Evolutionary conservation across 306 rosid genomes (phyloP), one percentile per base, ranked within the genome.

Genomic region (Prosopis cineraria): DNA sequence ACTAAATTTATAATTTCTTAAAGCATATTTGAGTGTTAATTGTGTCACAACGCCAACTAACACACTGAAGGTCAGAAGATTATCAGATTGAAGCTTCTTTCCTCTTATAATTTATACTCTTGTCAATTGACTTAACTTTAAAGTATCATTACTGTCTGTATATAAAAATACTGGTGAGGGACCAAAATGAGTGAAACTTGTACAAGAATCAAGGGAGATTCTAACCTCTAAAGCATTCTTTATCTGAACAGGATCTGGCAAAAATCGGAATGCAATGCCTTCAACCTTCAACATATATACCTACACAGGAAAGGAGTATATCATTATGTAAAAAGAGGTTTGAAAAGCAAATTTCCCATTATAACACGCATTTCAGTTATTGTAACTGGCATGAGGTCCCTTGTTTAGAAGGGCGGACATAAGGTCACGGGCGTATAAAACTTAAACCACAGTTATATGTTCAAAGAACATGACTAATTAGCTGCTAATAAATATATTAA

Each of bases 231-330:
- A 34, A 48, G 99, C 98, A 83, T 95, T 95, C 85, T 85, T 91
- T 41, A 95, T 89, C 75, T 95, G 98, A 79, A 95, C 84, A 1
- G 98, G 99, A 80, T 95, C 99, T 11, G 99, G 99, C 80, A 95
- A 85, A 90, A 95, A 92, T 19, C 97, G 85, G 78, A 93, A 95
- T 24, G 99, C 96, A 85, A 95, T 95, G 76, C 98, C 98, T 91
- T 95, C 98, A 19, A 95, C 98, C 92, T 95, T 95, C 83, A 95
- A 81, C 98, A 95, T 83, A 83, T 95, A 95, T 7, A 92, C 97
- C 98, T 95, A 68, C 40, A 58, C 63, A 11, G 73, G 25, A 74
- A 40, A 73, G 56, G 45, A 62, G 64, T 58, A 58, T 24, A 67
- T n/a, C 64, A 77, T 27, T 14, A 33, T 40, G 41, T 25, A 37